These are phyloP conservation scores for Apiospora aurea DNA, from an alignment of 2,329 filamentous ascomycete species.

Conservation along the genomic window DNA sequence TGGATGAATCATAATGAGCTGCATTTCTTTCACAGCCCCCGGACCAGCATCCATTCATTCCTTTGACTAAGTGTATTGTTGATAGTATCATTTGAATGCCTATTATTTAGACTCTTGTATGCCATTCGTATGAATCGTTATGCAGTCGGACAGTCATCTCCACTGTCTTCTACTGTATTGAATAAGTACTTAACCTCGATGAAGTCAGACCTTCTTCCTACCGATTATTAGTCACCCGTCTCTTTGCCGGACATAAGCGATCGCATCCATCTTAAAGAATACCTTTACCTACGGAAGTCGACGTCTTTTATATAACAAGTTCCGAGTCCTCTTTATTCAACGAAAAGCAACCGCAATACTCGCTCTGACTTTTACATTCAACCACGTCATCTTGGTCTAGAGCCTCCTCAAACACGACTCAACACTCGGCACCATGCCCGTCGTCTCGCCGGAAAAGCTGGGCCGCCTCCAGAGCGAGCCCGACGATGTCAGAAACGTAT, in stretches of 20 bases:
- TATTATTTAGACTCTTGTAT: not conserved
- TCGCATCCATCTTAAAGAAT: not conserved
- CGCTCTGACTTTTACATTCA: not conserved
- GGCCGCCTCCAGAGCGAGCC: constrained; percentile 87
- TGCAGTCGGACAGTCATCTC: not conserved
- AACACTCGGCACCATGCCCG: constrained; percentile 72
- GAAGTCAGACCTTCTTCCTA: not conserved
- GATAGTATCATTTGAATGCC: not conserved
- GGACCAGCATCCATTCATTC: not conserved
- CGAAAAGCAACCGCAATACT: not conserved
- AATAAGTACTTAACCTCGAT: not conserved
- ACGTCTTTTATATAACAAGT: constrained; percentile 1
- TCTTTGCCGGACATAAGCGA: constrained; percentile 10
- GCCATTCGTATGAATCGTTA: not conserved
- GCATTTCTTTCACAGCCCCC: not conserved
- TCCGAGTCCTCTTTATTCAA: constrained; percentile 30
- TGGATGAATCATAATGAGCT: constrained; percentile 20
- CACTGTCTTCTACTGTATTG: not conserved
- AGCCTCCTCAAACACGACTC: not conserved
- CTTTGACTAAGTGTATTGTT: not conserved
- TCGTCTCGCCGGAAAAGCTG: constrained; percentile 89
- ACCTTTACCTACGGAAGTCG: not conserved
- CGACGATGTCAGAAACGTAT: constrained; percentile 90
- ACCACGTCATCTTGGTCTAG: constrained; percentile 3
- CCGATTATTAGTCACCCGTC: constrained; percentile 6